Percentiles rank a stretch among this genome's conserved stretches.
Evolutionary conservation across 208 protist genomes (phyloP).

Genomic region (Sergeia podlipaevii): DNA sequence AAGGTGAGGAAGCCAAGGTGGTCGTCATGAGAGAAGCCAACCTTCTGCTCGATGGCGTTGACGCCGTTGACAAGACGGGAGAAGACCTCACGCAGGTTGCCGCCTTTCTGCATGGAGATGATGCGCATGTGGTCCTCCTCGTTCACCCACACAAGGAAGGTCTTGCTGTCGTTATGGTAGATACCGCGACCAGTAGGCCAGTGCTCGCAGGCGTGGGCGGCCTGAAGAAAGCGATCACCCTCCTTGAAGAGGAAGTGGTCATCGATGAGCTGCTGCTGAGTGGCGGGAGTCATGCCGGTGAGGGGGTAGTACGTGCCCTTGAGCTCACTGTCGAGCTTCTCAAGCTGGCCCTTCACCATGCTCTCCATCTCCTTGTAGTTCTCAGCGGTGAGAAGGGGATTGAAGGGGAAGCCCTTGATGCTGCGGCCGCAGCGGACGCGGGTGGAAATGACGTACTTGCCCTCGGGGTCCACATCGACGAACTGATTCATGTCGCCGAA

Average conservation of each 20-base stretch:
- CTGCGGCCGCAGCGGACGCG: constrained; percentile 47
- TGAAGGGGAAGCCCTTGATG: constrained; percentile 44
- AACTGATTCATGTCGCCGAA: constrained; percentile 30
- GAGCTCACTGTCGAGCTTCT: constrained; percentile 35
- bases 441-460: constrained; percentile 53
- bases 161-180: constrained; percentile 72
- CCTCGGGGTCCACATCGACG: constrained; percentile 43
- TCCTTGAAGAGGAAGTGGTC: constrained; percentile 74
- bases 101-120: constrained; percentile 64
- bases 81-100: constrained; percentile 57
- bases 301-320: constrained; percentile 56
- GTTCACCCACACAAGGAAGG: constrained; percentile 64
- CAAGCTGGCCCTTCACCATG: constrained; percentile 31
- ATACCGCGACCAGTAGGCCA: constrained; percentile 64
- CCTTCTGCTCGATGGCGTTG: constrained; percentile 32
- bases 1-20: constrained; percentile 48
- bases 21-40: constrained; percentile 45
- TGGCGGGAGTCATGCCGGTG: constrained; percentile 44
- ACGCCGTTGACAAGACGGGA: constrained; percentile 33
- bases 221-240: constrained; percentile 55
- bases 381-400: constrained; percentile 34
- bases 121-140: constrained; percentile 76
- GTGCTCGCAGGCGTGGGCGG: constrained; percentile 46
- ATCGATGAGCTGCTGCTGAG: constrained; percentile 53
- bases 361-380: constrained; percentile 52